A percentile compares a stretch with the other conserved stretches of the same genome.
These are phyloP conservation scores for Tilletia caries DNA, from an alignment of 1,284 basidiomycete species.

Conservation along the genomic window DNA sequence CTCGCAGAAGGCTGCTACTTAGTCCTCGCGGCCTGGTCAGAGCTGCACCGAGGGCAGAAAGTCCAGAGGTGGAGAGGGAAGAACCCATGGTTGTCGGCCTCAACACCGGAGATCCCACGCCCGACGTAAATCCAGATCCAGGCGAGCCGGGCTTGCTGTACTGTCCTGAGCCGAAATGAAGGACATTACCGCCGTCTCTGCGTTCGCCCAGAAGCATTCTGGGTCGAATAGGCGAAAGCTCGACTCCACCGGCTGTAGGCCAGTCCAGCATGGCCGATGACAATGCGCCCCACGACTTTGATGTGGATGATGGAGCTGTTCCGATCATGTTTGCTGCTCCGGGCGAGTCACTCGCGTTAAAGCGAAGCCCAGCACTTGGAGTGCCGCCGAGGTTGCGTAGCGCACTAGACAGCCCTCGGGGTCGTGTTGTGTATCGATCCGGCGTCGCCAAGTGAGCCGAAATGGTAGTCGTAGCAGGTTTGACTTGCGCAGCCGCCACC, in stretches of 20 bases:
- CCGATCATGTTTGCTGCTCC: neutral
- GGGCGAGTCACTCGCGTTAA: neutral
- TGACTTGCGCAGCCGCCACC: too few relatives aligned
- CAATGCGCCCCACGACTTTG: neutral
- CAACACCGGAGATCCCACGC: neutral
- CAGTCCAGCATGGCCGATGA: constrained; percentile 11
- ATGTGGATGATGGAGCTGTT: neutral
- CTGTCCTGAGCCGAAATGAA: neutral
- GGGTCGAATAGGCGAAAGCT: constrained; percentile 6
- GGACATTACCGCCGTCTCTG: neutral
- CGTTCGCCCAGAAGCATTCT: neutral
- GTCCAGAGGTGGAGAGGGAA: neutral
- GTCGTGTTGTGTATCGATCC: neutral
- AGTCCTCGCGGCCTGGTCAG: constrained; percentile 3
- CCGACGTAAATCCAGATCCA: neutral
- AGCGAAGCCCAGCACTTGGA: neutral
- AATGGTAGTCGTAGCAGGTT: neutral
- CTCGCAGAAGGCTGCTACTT: neutral
- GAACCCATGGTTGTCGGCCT: neutral
- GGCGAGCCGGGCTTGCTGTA: neutral
- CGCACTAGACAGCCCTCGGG: constrained; percentile 7
- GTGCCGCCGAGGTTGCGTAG: neutral
- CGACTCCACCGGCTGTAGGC: constrained; percentile 2
- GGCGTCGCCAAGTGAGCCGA: neutral
- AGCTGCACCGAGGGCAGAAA: constrained; percentile 5